phyloP scores from a whole-genome alignment of 1,284 basidiomycete species.

The Filobasidium uniguttulatum region DNA sequence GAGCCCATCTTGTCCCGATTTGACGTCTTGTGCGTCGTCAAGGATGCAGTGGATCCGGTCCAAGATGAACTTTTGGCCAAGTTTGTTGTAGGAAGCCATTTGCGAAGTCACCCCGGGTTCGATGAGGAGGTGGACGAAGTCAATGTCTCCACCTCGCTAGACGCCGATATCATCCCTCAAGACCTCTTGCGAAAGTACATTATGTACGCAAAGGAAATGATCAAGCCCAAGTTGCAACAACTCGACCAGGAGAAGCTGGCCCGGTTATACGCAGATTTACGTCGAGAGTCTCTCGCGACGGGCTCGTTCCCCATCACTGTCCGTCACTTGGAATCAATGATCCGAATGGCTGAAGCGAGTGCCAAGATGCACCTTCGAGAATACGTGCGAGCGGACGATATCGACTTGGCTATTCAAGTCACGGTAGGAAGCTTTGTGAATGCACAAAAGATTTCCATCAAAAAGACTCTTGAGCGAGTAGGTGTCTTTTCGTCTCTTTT shows the following conservation, averaged over 20 bases:
- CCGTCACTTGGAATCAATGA: constrained; percentile 96
- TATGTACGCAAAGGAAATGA: constrained; percentile 91
- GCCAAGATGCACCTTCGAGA: constrained; percentile 98
- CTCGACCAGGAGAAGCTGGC: constrained; percentile 93
- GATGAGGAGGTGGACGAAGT: constrained; percentile 70
- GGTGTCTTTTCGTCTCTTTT: constrained; percentile 28
- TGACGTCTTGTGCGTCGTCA: constrained; percentile 95
- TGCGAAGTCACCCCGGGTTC: constrained; percentile 87
- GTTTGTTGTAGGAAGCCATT: constrained; percentile 92
- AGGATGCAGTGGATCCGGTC: constrained; percentile 91
- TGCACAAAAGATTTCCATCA: constrained; percentile 96
- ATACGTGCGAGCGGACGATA: constrained; percentile 89
- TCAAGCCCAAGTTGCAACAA: constrained; percentile 82
- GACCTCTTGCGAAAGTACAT: constrained; percentile 97
- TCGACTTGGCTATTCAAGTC: constrained; percentile 92
- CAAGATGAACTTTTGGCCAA: constrained; percentile 91
- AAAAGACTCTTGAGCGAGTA: constrained; percentile 89
- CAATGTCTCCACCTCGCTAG: constrained; percentile 71
- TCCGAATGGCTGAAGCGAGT: constrained; percentile 95
- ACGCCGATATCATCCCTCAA: constrained; percentile 92
- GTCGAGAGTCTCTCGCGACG: constrained; percentile 88
- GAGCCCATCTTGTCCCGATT: constrained; percentile 99
- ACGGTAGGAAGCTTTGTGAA: constrained; percentile 88
- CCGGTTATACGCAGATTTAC: constrained; percentile 88
- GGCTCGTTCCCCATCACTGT: constrained; percentile 98